These are phyloP conservation scores for Phoenix dactylifera DNA, from an alignment of 176 grass and related monocot species.

Conservation along the genomic window DNA sequence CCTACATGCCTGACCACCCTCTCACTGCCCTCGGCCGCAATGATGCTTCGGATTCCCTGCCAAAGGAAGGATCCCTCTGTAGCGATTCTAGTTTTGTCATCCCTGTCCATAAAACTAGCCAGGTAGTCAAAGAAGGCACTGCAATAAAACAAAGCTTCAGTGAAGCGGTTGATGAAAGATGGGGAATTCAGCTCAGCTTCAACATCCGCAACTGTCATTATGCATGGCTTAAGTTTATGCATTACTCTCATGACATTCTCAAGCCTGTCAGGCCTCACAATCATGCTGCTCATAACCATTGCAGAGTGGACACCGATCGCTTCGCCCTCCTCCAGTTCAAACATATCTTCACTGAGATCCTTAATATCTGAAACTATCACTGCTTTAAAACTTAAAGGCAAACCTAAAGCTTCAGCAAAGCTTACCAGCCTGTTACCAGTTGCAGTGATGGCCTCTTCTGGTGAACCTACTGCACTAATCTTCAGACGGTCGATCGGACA, in stretches of 20 bases:
- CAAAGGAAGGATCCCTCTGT: neutral
- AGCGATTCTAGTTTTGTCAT: neutral
- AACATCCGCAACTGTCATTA: neutral
- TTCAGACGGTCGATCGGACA: neutral
- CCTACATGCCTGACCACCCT: constrained; percentile 1
- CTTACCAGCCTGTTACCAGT: neutral
- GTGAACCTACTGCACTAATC: constrained; percentile 1
- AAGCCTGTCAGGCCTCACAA: neutral
- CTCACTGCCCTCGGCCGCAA: neutral
- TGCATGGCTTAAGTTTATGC: neutral
- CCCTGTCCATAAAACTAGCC: neutral
- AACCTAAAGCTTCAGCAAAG: neutral
- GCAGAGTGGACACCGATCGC: neutral
- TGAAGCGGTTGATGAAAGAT: constrained; percentile 7
- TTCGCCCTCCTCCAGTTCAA: neutral
- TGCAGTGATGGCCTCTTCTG: neutral
- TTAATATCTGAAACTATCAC: constrained; percentile 3
- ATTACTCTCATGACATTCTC: constrained; percentile 6
- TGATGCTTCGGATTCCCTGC: neutral
- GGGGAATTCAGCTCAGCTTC: constrained; percentile 1
- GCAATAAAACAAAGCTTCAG: neutral
- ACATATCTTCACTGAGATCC: constrained; percentile 1
- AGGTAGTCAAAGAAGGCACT: neutral
- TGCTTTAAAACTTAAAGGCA: neutral
- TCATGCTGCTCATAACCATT: neutral